Evolutionary conservation across 1,284 basidiomycete genomes (phyloP), one percentile per base, ranked within the genome.

Genomic region (Naganishia albida): DNA sequence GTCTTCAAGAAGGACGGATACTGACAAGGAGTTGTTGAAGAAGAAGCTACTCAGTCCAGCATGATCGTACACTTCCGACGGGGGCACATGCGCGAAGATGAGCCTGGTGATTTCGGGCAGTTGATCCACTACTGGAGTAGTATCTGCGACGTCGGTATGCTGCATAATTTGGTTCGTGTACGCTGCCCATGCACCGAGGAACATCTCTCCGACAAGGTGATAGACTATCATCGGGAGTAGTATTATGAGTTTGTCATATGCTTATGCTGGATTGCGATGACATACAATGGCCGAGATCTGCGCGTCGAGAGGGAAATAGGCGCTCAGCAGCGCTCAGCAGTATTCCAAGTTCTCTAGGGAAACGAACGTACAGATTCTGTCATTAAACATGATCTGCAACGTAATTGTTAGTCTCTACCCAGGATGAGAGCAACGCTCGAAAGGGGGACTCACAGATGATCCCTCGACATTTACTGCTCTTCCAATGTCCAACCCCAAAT

Each of bases 181-280:
- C 42, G 71, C 62, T 7, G 72, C 54, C 73, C 73, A 74, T 3
- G 65, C 65, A 15, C 72, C 73, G 16, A 73, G 60, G 62, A 74
- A 73, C 13, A 66, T 72, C 50, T 74, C 73, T n/a, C 73, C 73
- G 39, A 74, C 70, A 67, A 70, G 72, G 62, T 74, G 73, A 54
- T 74, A 74, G 66, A 70, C 72, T 73, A 25, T 34, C 10, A 34
- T 34, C 6, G 6, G 34, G 34, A 10, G 10, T 6, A 10, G 6
- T 10, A 6, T 34, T 34, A 10, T 34, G 10, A 34, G 34, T 34
- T 34, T 34, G n/a, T n/a, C 34, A 34, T 34, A 34, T 10, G 34
- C 34, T 34, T 4, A 34, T 34, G 10, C 34, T 34, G 34, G n/a
- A 23, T 48, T 16, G 16, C 23, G 3, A 34, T 10, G 13, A 53